These are phyloP conservation scores for Scenedesmus sp. DNA, from an alignment of 163 green algal species.

Conservation along the genomic window DNA sequence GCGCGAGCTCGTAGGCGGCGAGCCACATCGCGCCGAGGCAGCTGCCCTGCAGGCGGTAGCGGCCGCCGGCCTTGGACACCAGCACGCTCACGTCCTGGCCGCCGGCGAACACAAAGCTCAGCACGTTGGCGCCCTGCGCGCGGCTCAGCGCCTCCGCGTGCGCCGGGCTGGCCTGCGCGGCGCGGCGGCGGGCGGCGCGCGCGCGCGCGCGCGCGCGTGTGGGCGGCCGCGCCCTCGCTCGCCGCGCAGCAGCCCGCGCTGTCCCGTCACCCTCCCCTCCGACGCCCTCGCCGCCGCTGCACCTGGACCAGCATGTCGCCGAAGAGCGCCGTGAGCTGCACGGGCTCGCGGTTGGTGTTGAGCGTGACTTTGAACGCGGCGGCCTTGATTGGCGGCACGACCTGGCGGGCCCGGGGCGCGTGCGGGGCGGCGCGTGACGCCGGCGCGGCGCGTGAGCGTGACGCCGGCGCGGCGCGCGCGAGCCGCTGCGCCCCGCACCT, in stretches of 20 bases:
- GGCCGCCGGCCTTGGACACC: slow-evolving; percentile 70
- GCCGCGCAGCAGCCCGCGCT: too few relatives aligned
- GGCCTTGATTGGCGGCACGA: slow-evolving; percentile 24
- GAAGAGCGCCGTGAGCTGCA: slow-evolving; percentile 62
- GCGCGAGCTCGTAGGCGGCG: slow-evolving; percentile 60
- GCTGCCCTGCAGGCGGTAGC: slow-evolving; percentile 71
- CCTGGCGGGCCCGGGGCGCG: too few relatives aligned
- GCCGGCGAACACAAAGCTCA: slow-evolving; percentile 62
- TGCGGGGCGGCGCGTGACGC: too few relatives aligned
- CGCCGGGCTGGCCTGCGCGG: slow-evolving; percentile 5
- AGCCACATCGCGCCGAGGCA: slow-evolving; percentile 72
- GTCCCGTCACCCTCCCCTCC: too few relatives aligned
- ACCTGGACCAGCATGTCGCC: slow-evolving; percentile 62
- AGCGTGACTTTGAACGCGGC: slow-evolving; percentile 73
- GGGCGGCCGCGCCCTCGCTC: too few relatives aligned
- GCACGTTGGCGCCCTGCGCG: slow-evolving; percentile 53
- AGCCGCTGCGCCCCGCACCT: neutral
- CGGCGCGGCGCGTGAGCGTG: too few relatives aligned
- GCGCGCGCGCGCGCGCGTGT: too few relatives aligned
- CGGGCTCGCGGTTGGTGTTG: slow-evolving; percentile 61
- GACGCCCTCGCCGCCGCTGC: too few relatives aligned
- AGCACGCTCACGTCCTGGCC: slow-evolving; percentile 65
- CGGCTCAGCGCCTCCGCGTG: slow-evolving; percentile 38
- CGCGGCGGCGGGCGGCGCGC: too few relatives aligned
- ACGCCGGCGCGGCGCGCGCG: too few relatives aligned